Conservation (phyloP, 345 rosid genomes). For the Camelina neglecta region DNA sequence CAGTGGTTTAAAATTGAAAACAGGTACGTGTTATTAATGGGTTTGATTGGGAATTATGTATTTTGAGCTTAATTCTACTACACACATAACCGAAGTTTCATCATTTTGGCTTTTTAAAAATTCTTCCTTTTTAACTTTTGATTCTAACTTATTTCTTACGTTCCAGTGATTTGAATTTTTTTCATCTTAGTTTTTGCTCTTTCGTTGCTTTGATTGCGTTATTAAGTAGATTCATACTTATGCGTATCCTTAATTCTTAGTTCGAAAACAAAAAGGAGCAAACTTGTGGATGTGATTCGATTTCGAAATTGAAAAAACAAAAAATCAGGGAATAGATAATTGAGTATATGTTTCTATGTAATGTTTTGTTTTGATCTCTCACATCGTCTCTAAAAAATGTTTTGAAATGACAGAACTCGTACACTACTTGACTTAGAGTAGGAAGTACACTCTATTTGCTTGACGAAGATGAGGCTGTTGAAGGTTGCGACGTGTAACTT, state of each 20-base stretch:
- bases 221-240: neutral
- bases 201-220: neutral
- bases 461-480: conserved; percentile 69
- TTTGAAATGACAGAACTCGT: neutral
- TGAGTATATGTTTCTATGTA: neutral
- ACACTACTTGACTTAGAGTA: neutral
- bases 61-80: neutral
- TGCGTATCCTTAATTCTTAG: neutral
- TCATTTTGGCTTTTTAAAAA: neutral
- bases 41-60: neutral
- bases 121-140: neutral
- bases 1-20: neutral
- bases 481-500: conserved; percentile 86
- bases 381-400: neutral
- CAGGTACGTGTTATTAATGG: neutral
- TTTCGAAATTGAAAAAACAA: neutral
- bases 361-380: neutral
- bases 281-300: conserved; percentile 12
- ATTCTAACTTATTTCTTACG: neutral
- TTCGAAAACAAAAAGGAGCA: neutral
- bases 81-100: neutral
- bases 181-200: neutral
- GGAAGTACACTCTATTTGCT: neutral
- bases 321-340: neutral
- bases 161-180: neutral